Evolutionary conservation across 345 rosid genomes (phyloP).

Genomic region (Heritiera fomes): DNA sequence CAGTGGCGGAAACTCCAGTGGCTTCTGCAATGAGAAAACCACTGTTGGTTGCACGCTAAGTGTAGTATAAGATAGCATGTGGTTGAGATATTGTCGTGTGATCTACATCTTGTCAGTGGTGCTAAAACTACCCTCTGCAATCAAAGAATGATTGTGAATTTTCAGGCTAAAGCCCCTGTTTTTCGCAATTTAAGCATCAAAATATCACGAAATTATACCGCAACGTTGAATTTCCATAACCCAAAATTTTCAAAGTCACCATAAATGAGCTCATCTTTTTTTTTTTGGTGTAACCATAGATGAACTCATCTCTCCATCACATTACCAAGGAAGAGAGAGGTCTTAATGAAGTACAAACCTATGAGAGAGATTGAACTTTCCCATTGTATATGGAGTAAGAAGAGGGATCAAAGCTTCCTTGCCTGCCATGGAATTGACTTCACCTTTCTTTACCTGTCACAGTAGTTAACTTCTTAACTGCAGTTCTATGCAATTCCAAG

Average conservation of each 20-base stretch:
- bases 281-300: not conserved
- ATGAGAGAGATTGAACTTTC: constrained; percentile 19
- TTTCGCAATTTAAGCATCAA: not conserved
- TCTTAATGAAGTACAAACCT: constrained; percentile 8
- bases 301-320: not conserved
- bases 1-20: not conserved
- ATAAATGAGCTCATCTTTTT: not conserved
- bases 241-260: not conserved
- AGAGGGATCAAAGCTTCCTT: constrained; percentile 2
- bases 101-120: not conserved
- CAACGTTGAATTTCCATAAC: not conserved
- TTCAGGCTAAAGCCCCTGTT: not conserved
- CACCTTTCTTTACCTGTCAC: not conserved
- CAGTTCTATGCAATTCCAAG: not conserved
- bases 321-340: not conserved
- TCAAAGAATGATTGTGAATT: not conserved
- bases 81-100: constrained; percentile 13
- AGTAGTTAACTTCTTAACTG: not conserved
- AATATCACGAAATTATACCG: not conserved
- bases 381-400: constrained; percentile 24
- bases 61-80: constrained; percentile 1
- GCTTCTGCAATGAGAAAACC: constrained; percentile 9
- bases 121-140: constrained; percentile 4
- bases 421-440: not conserved
- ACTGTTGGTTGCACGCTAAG: not conserved